A percentile compares a stretch with the other conserved stretches of the same genome.
These are phyloP conservation scores for Gypsophila paniculata DNA, from an alignment of 179 eudicot genomes.

Conservation along the genomic window DNA sequence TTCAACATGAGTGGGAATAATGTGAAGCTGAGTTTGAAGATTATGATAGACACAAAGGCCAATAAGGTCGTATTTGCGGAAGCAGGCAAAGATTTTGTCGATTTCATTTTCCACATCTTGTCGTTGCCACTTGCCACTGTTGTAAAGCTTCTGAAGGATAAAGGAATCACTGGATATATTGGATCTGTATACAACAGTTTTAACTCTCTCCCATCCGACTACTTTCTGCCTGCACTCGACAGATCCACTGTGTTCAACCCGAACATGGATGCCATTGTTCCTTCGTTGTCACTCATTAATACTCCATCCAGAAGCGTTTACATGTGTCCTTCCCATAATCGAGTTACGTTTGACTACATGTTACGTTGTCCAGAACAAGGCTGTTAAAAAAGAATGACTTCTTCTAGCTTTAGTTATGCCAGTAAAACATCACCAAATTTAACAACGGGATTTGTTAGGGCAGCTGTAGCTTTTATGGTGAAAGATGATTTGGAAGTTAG, in stretches of 20 bases:
- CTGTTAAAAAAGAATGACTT: background rate
- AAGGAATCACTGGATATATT: slow-evolving; percentile 27
- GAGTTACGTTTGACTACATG: background rate
- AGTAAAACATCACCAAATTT: too few relatives aligned
- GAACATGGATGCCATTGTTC: background rate
- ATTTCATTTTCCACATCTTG: slow-evolving; percentile 31
- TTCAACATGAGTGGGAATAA: background rate
- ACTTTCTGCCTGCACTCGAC: background rate
- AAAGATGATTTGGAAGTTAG: slow-evolving; percentile 34
- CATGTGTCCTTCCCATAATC: background rate
- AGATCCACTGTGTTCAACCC: background rate
- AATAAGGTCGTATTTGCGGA: slow-evolving; percentile 22
- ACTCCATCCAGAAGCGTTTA: background rate
- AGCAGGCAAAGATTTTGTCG: slow-evolving; percentile 22
- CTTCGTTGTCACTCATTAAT: slow-evolving; percentile 9
- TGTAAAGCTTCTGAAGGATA: background rate
- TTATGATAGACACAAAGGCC: slow-evolving; percentile 15
- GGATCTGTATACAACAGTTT: slow-evolving; percentile 24
- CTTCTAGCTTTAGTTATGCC: background rate
- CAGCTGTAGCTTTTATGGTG: slow-evolving; percentile 27
- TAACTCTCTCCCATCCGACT: background rate
- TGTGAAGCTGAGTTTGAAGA: slow-evolving; percentile 14
- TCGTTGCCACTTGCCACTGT: slow-evolving; percentile 23
- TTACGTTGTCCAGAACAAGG: background rate
- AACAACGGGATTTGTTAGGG: slow-evolving; percentile 23